Percentiles rank a stretch among this genome's conserved stretches.
These are phyloP conservation scores for Calonectria crousiana DNA, from an alignment of 2,329 filamentous ascomycete species.

Conservation along the genomic window DNA sequence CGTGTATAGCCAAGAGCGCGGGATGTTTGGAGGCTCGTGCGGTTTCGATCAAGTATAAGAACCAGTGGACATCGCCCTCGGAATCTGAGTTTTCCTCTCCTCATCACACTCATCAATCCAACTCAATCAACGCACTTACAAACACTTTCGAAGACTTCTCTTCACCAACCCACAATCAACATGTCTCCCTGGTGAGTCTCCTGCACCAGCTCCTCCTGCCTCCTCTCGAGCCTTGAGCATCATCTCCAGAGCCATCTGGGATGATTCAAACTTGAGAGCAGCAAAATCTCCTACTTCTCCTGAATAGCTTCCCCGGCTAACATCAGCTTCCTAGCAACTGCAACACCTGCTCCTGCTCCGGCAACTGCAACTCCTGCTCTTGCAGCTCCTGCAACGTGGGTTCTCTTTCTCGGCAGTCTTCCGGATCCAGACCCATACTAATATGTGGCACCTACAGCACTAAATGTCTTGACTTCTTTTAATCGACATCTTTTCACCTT, in stretches of 20 bases:
- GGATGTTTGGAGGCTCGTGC: slow-evolving; percentile 28
- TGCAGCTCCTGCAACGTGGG: slow-evolving; percentile 42
- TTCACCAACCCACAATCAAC: slow-evolving; percentile 39
- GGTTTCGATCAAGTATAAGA: slow-evolving; percentile 40
- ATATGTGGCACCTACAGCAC: slow-evolving; percentile 35
- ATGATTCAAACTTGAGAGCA: background rate
- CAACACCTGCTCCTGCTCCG: slow-evolving; percentile 31
- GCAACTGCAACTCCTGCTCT: slow-evolving; percentile 41
- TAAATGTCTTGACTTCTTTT: slow-evolving; percentile 38
- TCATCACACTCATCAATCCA: slow-evolving; percentile 39
- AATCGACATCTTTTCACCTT: slow-evolving; percentile 29
- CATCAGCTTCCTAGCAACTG: slow-evolving; percentile 3
- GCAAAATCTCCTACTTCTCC: background rate
- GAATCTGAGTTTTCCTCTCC: slow-evolving; percentile 30
- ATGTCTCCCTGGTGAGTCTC: slow-evolving; percentile 46
- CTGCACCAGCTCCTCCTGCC: background rate
- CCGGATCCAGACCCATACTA: slow-evolving; percentile 14
- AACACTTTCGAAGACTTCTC: slow-evolving; percentile 42
- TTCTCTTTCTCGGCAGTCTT: background rate
- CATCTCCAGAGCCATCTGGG: slow-evolving; percentile 9
- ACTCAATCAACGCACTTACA: slow-evolving; percentile 35
- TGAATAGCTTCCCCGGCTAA: background rate
- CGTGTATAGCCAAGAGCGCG: slow-evolving; percentile 11
- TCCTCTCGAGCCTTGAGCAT: background rate
- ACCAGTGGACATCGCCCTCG: slow-evolving; percentile 32